A percentile compares a stretch with the other conserved stretches of the same genome.
These are phyloP conservation scores for Beauveria pseudobassiana DNA, from an alignment of 2,329 filamentous ascomycete genomes.

Conservation along the genomic window DNA sequence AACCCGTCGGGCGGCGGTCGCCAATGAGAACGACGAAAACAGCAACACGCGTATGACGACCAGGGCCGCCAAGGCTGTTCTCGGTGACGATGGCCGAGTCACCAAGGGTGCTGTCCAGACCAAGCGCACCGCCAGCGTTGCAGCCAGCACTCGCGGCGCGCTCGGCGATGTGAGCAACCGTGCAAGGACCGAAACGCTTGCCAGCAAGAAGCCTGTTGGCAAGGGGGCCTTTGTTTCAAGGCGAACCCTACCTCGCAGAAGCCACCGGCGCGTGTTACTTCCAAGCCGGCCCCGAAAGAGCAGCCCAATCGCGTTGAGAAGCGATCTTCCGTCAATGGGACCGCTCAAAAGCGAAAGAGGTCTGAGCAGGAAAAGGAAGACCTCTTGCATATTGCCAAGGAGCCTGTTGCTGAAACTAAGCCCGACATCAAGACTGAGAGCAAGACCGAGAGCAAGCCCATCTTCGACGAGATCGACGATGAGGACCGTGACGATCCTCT, in stretches of 20 bases:
- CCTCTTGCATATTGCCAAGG: constrained; percentile 10
- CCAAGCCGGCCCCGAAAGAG: constrained; percentile 62
- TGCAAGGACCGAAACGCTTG: constrained; percentile 63
- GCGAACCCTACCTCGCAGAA: constrained; percentile 79
- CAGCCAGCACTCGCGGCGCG: constrained; percentile 66
- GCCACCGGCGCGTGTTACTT: constrained; percentile 45
- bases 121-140: constrained; percentile 54
- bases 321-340: constrained; percentile 60
- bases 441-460: constrained; percentile 25
- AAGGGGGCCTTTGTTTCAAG: constrained; percentile 69
- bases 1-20: constrained; percentile 65
- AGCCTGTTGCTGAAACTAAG: constrained; percentile 25
- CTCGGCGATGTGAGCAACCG: constrained; percentile 96
- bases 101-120: constrained; percentile 59
- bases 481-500: constrained; percentile 91
- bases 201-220: constrained; percentile 65
- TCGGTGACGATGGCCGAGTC: constrained; percentile 53
- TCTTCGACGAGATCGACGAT: constrained; percentile 60
- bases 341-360: constrained; percentile 55
- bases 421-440: constrained; percentile 23
- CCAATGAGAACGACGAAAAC: constrained; percentile 96
- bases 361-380: constrained; percentile 20
- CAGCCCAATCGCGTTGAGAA: constrained; percentile 49
- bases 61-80: constrained; percentile 80
- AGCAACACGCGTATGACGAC: constrained; percentile 82